These are phyloP conservation scores for Phyllostachys edulis DNA, from an alignment of 176 grass and related monocot genomes.

Conservation along the genomic window DNA sequence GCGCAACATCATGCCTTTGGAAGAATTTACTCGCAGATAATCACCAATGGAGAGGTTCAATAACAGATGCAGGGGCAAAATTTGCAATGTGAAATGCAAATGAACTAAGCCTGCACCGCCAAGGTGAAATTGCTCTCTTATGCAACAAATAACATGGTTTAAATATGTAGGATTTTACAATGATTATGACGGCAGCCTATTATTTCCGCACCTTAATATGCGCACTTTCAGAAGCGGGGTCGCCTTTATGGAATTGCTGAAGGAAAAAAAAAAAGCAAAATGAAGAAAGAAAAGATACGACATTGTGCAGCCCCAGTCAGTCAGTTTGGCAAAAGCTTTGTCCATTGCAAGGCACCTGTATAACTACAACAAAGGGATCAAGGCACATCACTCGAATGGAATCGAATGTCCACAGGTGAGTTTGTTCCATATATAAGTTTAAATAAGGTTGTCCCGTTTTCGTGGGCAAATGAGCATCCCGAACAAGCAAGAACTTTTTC, in stretches of 20 bases:
- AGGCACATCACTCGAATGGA: slow-evolving; percentile 22
- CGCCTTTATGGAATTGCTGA: slow-evolving; percentile 38
- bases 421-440: slow-evolving; percentile 36
- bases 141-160: neutral
- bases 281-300: neutral
- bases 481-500: slow-evolving; percentile 57
- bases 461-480: slow-evolving; percentile 40
- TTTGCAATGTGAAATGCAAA: neutral
- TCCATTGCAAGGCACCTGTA: slow-evolving; percentile 35
- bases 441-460: slow-evolving; percentile 48
- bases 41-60: neutral
- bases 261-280: slow-evolving; percentile 9
- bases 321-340: slow-evolving; percentile 34
- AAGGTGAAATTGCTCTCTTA: neutral
- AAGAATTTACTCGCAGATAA: neutral
- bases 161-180: neutral
- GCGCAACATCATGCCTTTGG: neutral
- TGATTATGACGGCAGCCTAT: neutral
- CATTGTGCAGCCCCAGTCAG: slow-evolving; percentile 29
- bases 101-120: neutral
- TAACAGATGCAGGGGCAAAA: neutral
- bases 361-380: slow-evolving; percentile 33
- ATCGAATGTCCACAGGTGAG: slow-evolving; percentile 32
- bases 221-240: slow-evolving; percentile 17
- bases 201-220: slow-evolving; percentile 28